A percentile compares a stretch with the other conserved stretches of the same genome.
Evolutionary conservation across 106 monocot genomes (phyloP).

Genomic region (Xerophyta viscosa): DNA sequence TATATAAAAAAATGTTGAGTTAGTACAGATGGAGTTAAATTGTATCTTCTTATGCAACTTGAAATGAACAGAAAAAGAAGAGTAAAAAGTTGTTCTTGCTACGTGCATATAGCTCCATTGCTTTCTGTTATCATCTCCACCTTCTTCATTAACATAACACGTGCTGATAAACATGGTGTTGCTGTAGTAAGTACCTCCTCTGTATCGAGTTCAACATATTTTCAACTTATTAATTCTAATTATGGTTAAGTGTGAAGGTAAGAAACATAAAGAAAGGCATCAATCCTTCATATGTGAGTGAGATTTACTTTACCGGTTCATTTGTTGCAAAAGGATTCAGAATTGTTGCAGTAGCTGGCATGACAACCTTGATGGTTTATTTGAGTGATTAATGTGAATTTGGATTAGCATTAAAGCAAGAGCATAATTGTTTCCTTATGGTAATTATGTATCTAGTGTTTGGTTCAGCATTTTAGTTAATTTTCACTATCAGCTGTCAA

Average conservation of each 20-base stretch:
- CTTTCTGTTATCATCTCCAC: slow-evolving; percentile 45
- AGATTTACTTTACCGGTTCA: neutral
- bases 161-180: slow-evolving; percentile 45
- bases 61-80: slow-evolving; percentile 46
- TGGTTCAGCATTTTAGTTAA: too few relatives aligned
- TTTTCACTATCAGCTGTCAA: slow-evolving; percentile 91
- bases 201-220: too few relatives aligned
- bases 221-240: neutral
- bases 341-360: neutral
- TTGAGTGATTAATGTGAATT: too few relatives aligned
- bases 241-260: neutral
- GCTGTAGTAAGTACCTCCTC: slow-evolving; percentile 29
- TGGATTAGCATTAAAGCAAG: too few relatives aligned
- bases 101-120: slow-evolving; percentile 48
- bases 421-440: too few relatives aligned
- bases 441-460: too few relatives aligned
- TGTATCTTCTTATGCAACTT: too few relatives aligned
- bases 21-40: too few relatives aligned
- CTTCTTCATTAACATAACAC: slow-evolving; percentile 36
- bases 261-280: neutral
- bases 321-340: slow-evolving; percentile 1
- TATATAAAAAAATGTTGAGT: too few relatives aligned
- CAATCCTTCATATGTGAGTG: neutral
- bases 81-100: slow-evolving; percentile 53
- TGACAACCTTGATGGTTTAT: neutral